phyloP scores from a whole-genome alignment of 306 rosid species.

The Cyclanthera cordifolia region DNA sequence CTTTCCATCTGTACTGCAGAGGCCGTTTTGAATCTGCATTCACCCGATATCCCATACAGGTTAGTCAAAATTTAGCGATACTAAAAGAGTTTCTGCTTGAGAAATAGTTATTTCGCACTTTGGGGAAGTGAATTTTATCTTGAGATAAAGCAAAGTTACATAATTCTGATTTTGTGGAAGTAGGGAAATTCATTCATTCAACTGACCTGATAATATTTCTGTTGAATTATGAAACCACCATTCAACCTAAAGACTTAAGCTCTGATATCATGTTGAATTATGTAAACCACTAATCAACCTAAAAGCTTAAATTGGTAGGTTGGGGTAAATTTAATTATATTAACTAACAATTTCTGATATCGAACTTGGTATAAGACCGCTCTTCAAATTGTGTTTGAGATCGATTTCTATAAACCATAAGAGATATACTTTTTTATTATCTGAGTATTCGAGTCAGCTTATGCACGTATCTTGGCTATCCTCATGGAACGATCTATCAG shows the following conservation, averaged over 20 bases:
- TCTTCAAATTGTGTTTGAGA: background rate
- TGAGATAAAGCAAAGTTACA: background rate
- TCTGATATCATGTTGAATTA: no score
- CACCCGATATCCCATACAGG: slow-evolving; percentile 54
- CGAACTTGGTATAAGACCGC: background rate
- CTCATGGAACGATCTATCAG: no score
- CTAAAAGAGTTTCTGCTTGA: background rate
- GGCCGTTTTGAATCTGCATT: slow-evolving; percentile 91
- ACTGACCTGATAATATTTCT: background rate
- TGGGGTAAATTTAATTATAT: no score
- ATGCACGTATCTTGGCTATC: no score
- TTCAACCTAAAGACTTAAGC: no score
- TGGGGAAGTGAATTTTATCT: background rate
- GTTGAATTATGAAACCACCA: no score
- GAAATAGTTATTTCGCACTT: background rate
- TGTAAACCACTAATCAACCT: no score
- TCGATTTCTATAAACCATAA: no score
- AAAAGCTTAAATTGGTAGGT: no score
- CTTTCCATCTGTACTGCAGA: slow-evolving; percentile 62
- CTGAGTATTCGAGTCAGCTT: no score
- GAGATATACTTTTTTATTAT: no score
- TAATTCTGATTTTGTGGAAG: background rate
- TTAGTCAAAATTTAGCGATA: background rate
- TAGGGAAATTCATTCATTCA: background rate
- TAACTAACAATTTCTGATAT: no score